phyloP scores from a whole-genome alignment of 345 rosid genomes.

The Salix viminalis region DNA sequence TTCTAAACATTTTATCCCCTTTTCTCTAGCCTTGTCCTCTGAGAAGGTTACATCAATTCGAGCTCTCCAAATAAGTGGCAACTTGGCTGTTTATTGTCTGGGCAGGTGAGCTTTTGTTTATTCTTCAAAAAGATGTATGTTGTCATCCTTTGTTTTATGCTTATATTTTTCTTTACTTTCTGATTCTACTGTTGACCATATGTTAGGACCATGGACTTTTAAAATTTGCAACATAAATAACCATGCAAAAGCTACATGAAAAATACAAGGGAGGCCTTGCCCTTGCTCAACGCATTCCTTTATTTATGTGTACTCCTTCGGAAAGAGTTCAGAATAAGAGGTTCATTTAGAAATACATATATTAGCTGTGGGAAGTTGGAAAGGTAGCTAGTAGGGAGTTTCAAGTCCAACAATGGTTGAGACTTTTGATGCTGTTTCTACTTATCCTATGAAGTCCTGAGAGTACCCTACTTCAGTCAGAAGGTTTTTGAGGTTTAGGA shows the following conservation, averaged over 20 bases:
- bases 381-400: not conserved
- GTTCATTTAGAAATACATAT: not conserved
- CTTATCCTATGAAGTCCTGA: not conserved
- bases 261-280: not conserved
- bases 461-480: not conserved
- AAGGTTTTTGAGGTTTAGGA: not conserved
- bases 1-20: not conserved
- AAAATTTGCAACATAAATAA: not conserved
- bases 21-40: slow-evolving; percentile 57
- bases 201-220: too few species aligned
- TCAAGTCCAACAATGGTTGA: not conserved
- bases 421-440: not conserved
- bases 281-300: not conserved
- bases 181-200: not conserved
- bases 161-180: not conserved
- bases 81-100: slow-evolving; percentile 64
- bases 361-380: not conserved
- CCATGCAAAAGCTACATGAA: not conserved
- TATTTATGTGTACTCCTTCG: not conserved
- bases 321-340: not conserved
- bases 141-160: too few species aligned
- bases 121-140: not conserved
- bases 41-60: slow-evolving; percentile 67
- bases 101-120: slow-evolving; percentile 56
- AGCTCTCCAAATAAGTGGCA: slow-evolving; percentile 75